Conservation (phyloP, 306 rosid genomes). For the Benincasa hispida region DNA sequence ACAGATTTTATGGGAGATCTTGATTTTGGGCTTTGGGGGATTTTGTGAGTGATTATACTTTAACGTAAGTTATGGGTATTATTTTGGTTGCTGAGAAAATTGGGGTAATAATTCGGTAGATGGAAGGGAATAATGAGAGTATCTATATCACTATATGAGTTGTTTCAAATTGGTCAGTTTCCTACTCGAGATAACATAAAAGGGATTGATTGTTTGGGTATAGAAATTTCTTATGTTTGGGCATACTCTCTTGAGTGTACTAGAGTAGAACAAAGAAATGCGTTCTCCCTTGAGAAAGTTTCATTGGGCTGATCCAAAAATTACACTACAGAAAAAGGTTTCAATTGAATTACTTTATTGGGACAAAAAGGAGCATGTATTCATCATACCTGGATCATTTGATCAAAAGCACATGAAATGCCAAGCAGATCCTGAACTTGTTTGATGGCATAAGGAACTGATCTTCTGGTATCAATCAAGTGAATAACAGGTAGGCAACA, state of each 20-base stretch:
- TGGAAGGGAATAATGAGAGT: too few relatives aligned
- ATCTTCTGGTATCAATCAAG: slow-evolving; percentile 77
- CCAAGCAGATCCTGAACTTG: slow-evolving; percentile 81
- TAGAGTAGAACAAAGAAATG: neutral
- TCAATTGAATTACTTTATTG: neutral
- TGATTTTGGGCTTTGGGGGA: too few relatives aligned
- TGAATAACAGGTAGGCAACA: slow-evolving; percentile 87
- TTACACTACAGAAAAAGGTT: neutral
- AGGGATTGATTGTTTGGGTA: too few relatives aligned
- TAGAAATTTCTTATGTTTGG: too few relatives aligned
- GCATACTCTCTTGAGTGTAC: neutral
- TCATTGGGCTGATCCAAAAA: neutral
- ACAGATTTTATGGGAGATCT: too few relatives aligned
- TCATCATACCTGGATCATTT: slow-evolving; percentile 53
- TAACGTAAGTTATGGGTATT: too few relatives aligned
- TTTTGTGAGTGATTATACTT: too few relatives aligned
- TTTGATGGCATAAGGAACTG: slow-evolving; percentile 73
- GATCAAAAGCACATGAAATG: slow-evolving; percentile 77
- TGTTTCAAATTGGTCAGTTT: too few relatives aligned
- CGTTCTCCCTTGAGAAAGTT: neutral
- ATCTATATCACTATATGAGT: too few relatives aligned
- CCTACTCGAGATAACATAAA: too few relatives aligned
- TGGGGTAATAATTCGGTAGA: too few relatives aligned
- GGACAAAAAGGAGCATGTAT: neutral
- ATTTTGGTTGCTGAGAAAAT: too few relatives aligned